These are phyloP conservation scores for Diaporthe velutina DNA, from an alignment of 2,329 filamentous ascomycete species.

Conservation along the genomic window DNA sequence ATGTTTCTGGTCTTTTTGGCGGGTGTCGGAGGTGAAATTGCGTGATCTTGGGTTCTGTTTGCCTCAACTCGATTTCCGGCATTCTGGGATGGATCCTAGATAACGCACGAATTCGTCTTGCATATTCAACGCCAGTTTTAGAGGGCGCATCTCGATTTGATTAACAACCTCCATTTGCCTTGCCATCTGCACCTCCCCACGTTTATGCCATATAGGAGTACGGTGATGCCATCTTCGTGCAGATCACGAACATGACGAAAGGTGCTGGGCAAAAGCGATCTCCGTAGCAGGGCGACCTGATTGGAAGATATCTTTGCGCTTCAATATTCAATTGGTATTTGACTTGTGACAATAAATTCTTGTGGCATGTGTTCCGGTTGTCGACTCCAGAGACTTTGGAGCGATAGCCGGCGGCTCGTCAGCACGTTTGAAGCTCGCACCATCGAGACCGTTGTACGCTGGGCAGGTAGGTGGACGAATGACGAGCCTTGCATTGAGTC, in stretches of 20 bases:
- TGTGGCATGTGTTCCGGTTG: not conserved
- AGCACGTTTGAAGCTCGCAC: not conserved
- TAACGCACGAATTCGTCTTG: not conserved
- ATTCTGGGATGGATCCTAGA: not conserved
- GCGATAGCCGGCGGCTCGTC: not conserved
- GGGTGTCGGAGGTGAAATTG: not conserved
- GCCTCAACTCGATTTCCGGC: not conserved
- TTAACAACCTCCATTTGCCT: not conserved
- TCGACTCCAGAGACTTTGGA: not conserved
- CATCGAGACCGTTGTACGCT: not conserved
- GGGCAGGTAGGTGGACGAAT: not conserved
- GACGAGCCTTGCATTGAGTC: not conserved
- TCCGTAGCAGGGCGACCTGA: not conserved
- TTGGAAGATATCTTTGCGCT: not conserved
- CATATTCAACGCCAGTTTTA: not conserved
- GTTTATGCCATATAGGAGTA: not conserved
- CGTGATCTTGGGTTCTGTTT: not conserved
- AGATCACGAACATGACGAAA: not conserved
- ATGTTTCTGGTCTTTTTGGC: not conserved
- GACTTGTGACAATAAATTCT: too few relatives aligned
- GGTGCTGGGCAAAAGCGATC: slow-evolving; percentile 1
- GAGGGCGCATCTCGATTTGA: too few relatives aligned
- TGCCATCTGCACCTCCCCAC: not conserved
- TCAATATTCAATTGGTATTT: not conserved
- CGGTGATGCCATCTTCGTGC: slow-evolving; percentile 23